Conservation (phyloP, 1,284 basidiomycete species). For the Mrakiaceae sp. region DNA sequence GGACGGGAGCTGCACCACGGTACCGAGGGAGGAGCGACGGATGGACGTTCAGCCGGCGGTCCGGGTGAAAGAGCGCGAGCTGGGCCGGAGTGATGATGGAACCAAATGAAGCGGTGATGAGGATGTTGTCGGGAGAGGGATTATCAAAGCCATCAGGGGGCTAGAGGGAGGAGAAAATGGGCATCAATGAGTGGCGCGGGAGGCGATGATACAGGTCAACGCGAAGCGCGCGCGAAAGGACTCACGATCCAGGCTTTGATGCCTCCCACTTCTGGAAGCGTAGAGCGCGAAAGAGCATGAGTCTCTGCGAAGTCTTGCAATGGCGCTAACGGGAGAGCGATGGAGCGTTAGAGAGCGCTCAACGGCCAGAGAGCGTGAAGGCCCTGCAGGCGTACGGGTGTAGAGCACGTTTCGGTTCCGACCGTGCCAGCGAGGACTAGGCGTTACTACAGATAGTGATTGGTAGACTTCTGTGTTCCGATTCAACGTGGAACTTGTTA, state of each 20-base stretch:
- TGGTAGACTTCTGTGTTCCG: constrained; percentile 48
- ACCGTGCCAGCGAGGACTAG: constrained; percentile 23
- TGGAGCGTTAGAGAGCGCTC: background rate
- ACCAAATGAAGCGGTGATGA: constrained; percentile 87
- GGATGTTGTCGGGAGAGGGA: constrained; percentile 44
- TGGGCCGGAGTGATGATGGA: constrained; percentile 63
- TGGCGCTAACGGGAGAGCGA: background rate
- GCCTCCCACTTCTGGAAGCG: constrained; percentile 10
- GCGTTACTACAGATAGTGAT: constrained; percentile 47
- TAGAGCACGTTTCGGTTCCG: constrained; percentile 15
- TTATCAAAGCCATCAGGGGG: constrained; percentile 42
- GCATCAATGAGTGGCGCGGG: background rate
- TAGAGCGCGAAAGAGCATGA: constrained; percentile 6
- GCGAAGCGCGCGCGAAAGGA: background rate
- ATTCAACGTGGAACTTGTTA: background rate
- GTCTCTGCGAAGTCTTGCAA: background rate
- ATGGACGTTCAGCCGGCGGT: constrained; percentile 75
- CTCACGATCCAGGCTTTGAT: constrained; percentile 19
- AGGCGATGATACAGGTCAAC: background rate
- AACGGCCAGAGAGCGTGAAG: constrained; percentile 20
- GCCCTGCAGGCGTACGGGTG: constrained; percentile 4
- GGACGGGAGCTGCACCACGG: constrained; percentile 85
- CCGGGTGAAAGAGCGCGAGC: constrained; percentile 52
- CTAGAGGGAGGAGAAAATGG: constrained; percentile 23
- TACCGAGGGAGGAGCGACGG: constrained; percentile 81